Percentiles rank a stretch among this genome's conserved stretches.
Evolutionary conservation across 805 yeast genomes (phyloP).

Genomic region (Candida saitoana): DNA sequence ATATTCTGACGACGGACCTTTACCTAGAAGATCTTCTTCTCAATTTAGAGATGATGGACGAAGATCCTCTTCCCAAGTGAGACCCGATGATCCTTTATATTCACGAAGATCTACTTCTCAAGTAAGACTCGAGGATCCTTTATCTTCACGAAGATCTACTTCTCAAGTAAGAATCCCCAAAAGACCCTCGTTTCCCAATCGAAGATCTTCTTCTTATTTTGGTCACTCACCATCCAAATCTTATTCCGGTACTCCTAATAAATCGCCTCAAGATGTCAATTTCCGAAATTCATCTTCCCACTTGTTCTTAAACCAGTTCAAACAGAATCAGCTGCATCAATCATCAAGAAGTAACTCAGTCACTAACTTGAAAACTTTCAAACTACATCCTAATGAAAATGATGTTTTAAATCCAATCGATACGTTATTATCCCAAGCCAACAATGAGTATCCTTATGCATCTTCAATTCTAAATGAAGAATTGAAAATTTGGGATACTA

Average conservation of each 20-base stretch:
- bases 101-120: neutral
- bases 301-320: neutral
- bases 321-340: neutral
- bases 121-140: neutral
- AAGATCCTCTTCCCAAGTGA: neutral
- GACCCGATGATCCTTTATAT: neutral
- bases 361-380: slow-evolving; percentile 3
- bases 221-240: slow-evolving; percentile 3
- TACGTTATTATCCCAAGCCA: neutral
- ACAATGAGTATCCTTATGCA: neutral
- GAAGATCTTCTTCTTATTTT: neutral
- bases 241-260: neutral
- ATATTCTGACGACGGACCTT: neutral
- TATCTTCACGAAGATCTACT: neutral
- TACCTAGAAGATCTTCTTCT: neutral
- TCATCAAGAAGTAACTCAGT: slow-evolving; percentile 2
- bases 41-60: too few relatives aligned
- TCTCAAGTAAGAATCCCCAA: neutral
- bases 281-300: neutral
- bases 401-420: slow-evolving; percentile 4
- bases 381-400: slow-evolving; percentile 3
- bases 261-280: neutral
- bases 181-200: neutral
- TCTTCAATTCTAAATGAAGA: slow-evolving; percentile 2
- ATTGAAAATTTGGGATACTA: slow-evolving; percentile 4